phyloP scores from a whole-genome alignment of 306 rosid genomes.

The Hippophae tibetana region DNA sequence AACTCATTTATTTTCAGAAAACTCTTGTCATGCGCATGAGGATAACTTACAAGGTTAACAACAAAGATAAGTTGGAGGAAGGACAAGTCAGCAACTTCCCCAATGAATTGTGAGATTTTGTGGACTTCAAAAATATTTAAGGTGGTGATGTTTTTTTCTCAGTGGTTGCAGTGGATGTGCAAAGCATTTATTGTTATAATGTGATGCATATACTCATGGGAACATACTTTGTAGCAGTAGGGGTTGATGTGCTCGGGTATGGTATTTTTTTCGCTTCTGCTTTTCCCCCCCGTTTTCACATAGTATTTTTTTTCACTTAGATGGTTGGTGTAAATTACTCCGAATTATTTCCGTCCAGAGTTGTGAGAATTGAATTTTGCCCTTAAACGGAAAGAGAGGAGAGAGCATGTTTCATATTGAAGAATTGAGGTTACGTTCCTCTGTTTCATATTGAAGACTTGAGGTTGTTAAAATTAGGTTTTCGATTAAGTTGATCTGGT shows the following conservation, averaged over 20 bases:
- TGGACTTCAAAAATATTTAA: slow-evolving; percentile 17
- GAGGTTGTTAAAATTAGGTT: too few species aligned
- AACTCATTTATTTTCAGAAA: slow-evolving; percentile 53
- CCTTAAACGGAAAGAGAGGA: slow-evolving; percentile 26
- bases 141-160: slow-evolving; percentile 24
- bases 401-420: slow-evolving; percentile 35
- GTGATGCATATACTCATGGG: slow-evolving; percentile 16
- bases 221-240: slow-evolving; percentile 18
- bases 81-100: slow-evolving; percentile 87
- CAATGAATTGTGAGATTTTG: slow-evolving; percentile 50
- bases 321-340: slow-evolving; percentile 63
- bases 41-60: slow-evolving; percentile 80
- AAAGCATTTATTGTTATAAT: slow-evolving; percentile 24
- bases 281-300: neutral
- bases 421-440: slow-evolving; percentile 36
- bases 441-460: neutral
- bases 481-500: too few species aligned
- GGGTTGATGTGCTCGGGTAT: slow-evolving; percentile 29
- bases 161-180: slow-evolving; percentile 23
- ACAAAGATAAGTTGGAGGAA: slow-evolving; percentile 81
- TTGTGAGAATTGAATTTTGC: slow-evolving; percentile 60
- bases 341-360: slow-evolving; percentile 44
- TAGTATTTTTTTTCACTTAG: slow-evolving; percentile 12
- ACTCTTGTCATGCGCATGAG: slow-evolving; percentile 85
- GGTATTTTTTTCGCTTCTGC: slow-evolving; percentile 34